phyloP scores from a whole-genome alignment of 1,284 basidiomycete genomes.

The Ustilago nuda region DNA sequence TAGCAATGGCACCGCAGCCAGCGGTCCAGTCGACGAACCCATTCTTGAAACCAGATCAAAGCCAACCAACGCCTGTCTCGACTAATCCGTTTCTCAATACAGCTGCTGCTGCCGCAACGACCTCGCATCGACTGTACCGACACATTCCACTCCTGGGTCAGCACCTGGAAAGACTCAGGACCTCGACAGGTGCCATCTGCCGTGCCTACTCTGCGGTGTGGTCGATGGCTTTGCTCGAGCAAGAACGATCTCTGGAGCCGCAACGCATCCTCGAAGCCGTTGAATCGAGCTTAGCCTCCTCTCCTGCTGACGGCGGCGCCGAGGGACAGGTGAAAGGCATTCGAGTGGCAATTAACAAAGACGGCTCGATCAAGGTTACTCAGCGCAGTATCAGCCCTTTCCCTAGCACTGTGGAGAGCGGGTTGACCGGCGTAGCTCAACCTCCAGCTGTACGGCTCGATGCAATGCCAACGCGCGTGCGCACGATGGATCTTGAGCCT shows the following conservation, averaged over 20 bases:
- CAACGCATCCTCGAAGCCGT: conserved; percentile 35
- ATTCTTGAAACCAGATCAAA: conserved; percentile 21
- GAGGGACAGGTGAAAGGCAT: conserved; percentile 35
- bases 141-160: conserved; percentile 39
- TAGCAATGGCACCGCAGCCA: not conserved
- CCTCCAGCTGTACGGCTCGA: conserved; percentile 40
- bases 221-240: conserved; percentile 35
- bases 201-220: conserved; percentile 38
- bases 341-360: conserved; percentile 33
- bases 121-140: conserved; percentile 29
- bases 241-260: conserved; percentile 22
- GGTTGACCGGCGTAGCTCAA: not conserved
- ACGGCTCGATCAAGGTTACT: conserved; percentile 33
- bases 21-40: conserved; percentile 29
- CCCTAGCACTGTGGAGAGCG: conserved; percentile 23
- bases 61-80: not conserved
- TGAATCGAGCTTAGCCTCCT: conserved; percentile 17
- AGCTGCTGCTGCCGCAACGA: not conserved
- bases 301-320: not conserved
- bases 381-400: conserved; percentile 37
- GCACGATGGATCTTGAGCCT: conserved; percentile 46
- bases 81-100: conserved; percentile 37
- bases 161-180: conserved; percentile 40
- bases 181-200: conserved; percentile 44
- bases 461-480: conserved; percentile 32